A percentile compares a stretch with the other conserved stretches of the same genome.
Evolutionary conservation across 257 asterid species (phyloP).

Genomic region (Przewalskia tangutica): DNA sequence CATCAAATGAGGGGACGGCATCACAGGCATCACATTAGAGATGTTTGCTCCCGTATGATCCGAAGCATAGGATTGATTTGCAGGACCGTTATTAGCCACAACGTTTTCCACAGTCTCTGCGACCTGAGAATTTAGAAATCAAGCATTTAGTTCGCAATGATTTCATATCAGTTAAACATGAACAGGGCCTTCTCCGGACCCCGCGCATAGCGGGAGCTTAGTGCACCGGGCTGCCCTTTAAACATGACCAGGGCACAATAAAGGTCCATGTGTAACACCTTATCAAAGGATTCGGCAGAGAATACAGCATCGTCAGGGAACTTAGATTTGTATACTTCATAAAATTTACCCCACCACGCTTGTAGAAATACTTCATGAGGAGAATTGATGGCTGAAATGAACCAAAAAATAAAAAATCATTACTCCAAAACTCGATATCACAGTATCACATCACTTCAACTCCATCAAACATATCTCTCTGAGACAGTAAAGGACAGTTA

Average conservation of each 20-base stretch:
- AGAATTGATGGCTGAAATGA: conserved; percentile 8
- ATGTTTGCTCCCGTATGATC: no score
- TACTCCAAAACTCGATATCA: neutral
- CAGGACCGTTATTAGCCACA: no score
- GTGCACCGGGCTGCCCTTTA: no score
- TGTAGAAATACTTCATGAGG: conserved; percentile 13
- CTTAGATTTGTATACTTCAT: neutral
- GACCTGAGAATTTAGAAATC: no score
- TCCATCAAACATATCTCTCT: neutral
- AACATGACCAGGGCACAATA: neutral
- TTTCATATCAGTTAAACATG: neutral
- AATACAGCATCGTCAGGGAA: neutral
- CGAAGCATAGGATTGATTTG: no score
- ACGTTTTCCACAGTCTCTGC: no score
- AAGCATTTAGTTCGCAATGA: no score
- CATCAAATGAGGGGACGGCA: neutral
- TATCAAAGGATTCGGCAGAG: conserved; percentile 4
- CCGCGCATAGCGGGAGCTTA: no score
- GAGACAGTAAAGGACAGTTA: neutral
- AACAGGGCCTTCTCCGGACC: no score
- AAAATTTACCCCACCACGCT: conserved; percentile 22
- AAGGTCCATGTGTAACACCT: conserved; percentile 13
- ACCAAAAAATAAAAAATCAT: neutral
- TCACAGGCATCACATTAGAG: neutral
- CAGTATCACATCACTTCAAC: neutral